Percentiles rank a stretch among this genome's conserved stretches.
These are phyloP conservation scores for Capronia americana DNA, from an alignment of 2,329 filamentous ascomycete species.

Conservation along the genomic window DNA sequence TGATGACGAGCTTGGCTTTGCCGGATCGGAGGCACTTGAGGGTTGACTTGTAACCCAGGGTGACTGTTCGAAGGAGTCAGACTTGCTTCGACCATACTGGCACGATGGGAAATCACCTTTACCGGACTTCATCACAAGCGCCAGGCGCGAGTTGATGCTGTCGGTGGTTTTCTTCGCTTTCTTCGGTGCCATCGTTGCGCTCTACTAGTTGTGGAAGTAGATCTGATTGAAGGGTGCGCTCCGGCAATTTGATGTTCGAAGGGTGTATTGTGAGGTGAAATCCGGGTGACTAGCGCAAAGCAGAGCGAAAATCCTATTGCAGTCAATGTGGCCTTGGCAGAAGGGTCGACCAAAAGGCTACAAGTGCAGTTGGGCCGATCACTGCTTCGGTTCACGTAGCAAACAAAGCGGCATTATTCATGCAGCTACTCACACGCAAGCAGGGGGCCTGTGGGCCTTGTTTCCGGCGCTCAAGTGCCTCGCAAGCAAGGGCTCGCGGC, in stretches of 20 bases:
- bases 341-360: background rate
- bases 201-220: slow-evolving; percentile 39
- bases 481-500: slow-evolving; percentile 11
- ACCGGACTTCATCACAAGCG: slow-evolving; percentile 70
- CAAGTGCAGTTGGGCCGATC: background rate
- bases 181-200: slow-evolving; percentile 68
- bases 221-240: slow-evolving; percentile 44
- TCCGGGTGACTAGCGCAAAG: background rate
- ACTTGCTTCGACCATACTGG: slow-evolving; percentile 14
- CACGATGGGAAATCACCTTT: slow-evolving; percentile 55
- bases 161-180: slow-evolving; percentile 81
- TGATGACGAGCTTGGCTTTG: slow-evolving; percentile 99
- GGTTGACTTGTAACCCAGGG: slow-evolving; percentile 86
- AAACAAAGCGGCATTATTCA: slow-evolving; percentile 1
- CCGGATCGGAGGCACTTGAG: slow-evolving; percentile 90
- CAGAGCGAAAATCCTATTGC: background rate
- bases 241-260: slow-evolving; percentile 42
- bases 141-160: slow-evolving; percentile 74
- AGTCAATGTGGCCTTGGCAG: slow-evolving; percentile 3
- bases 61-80: slow-evolving; percentile 62
- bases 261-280: background rate
- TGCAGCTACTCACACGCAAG: slow-evolving; percentile 4
- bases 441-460: slow-evolving; percentile 15
- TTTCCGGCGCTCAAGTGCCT: background rate
- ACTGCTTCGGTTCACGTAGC: background rate